phyloP scores from a whole-genome alignment of 352 stramenopile species.

The Phytophthora sp. region DNA sequence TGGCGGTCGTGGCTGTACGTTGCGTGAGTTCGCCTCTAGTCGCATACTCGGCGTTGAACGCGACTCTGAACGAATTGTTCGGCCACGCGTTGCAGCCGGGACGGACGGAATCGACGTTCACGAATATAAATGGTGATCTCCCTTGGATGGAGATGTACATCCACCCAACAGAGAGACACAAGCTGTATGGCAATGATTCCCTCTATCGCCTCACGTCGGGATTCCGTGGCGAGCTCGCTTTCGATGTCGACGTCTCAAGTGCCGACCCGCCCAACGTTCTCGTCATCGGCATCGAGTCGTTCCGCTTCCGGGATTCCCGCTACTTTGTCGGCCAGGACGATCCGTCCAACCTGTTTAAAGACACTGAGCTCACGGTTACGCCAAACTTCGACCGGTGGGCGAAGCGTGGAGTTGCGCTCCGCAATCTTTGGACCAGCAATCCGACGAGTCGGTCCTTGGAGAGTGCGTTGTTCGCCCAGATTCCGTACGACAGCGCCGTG shows the following conservation, averaged over 20 bases:
- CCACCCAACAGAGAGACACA: constrained; percentile 23
- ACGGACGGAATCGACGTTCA: neutral
- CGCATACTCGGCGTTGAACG: constrained; percentile 27
- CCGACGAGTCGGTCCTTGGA: constrained; percentile 64
- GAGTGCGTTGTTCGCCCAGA: constrained; percentile 56
- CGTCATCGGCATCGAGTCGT: constrained; percentile 59
- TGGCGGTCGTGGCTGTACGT: constrained; percentile 19
- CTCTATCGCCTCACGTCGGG: constrained; percentile 31
- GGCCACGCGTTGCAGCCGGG: constrained; percentile 17
- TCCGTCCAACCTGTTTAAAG: constrained; percentile 40
- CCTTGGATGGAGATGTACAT: constrained; percentile 29
- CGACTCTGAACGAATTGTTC: constrained; percentile 29
- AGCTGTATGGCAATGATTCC: constrained; percentile 30
- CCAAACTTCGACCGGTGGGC: constrained; percentile 64
- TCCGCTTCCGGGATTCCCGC: constrained; percentile 57
- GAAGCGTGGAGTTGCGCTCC: constrained; percentile 56
- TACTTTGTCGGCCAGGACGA: constrained; percentile 54
- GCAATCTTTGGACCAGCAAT: constrained; percentile 66
- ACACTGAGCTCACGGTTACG: constrained; percentile 41
- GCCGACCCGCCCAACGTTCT: constrained; percentile 56
- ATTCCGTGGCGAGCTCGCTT: constrained; percentile 28
- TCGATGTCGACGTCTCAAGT: constrained; percentile 18
- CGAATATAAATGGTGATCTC: constrained; percentile 14
- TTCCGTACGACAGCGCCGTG: constrained; percentile 46
- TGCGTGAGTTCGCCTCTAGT: constrained; percentile 22